A percentile compares a stretch with the other conserved stretches of the same genome.
These are phyloP conservation scores for Tuctoria greenei DNA, from an alignment of 176 grass and related monocot genomes.

Conservation along the genomic window DNA sequence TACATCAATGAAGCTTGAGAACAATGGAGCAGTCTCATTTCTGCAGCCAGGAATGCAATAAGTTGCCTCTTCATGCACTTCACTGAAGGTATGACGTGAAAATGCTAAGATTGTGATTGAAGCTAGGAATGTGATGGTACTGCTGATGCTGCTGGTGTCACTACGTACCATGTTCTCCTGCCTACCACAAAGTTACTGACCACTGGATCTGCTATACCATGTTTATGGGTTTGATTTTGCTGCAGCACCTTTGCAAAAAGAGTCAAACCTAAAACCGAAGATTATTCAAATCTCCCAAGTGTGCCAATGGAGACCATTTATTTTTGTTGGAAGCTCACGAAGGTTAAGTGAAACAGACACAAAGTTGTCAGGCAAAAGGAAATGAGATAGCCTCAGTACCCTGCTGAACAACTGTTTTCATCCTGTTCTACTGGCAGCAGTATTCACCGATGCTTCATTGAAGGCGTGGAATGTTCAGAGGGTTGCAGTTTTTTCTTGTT, in stretches of 20 bases:
- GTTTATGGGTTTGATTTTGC: conserved; percentile 8
- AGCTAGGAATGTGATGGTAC: too few relatives aligned
- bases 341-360: background rate
- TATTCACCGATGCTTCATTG: background rate
- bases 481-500: background rate
- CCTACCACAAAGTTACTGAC: background rate
- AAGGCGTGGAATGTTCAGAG: background rate
- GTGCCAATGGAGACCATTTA: background rate
- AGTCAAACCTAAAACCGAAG: background rate
- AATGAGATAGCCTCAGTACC: background rate
- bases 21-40: background rate
- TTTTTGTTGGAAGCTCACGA: background rate
- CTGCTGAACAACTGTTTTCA: background rate
- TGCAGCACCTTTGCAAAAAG: background rate
- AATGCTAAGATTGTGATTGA: too few relatives aligned
- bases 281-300: background rate
- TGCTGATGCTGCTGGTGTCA: too few relatives aligned
- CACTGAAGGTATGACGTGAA: background rate
- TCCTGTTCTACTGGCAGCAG: background rate
- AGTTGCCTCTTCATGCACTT: background rate
- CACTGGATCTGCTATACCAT: background rate
- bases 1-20: too few relatives aligned
- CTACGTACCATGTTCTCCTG: too few relatives aligned
- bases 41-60: background rate
- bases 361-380: background rate